A percentile compares a stretch with the other conserved stretches of the same genome.
phyloP scores from a whole-genome alignment of 306 rosid species.

The Ormosia semicastrata region DNA sequence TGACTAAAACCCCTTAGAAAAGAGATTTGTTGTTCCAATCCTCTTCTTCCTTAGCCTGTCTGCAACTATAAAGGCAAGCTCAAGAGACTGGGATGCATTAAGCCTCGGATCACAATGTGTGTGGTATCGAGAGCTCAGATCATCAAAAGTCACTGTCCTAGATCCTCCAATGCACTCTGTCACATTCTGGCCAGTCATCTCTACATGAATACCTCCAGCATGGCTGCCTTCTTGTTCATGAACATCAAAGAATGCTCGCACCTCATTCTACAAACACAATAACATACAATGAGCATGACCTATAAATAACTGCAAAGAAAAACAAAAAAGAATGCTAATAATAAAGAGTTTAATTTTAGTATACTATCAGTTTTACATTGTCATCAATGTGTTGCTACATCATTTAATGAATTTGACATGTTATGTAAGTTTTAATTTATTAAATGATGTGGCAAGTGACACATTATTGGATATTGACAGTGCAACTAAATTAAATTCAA shows the following conservation, averaged over 20 bases:
- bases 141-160: slow-evolving; percentile 66
- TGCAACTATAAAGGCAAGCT: slow-evolving; percentile 66
- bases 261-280: slow-evolving; percentile 55
- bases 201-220: slow-evolving; percentile 73
- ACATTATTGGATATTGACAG: too few species aligned
- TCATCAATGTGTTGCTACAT: too few species aligned
- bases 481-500: too few species aligned
- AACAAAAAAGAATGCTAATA: background rate
- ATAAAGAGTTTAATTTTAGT: too few species aligned
- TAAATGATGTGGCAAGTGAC: too few species aligned
- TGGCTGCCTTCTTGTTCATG: slow-evolving; percentile 87
- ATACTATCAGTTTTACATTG: too few species aligned
- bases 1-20: slow-evolving; percentile 31
- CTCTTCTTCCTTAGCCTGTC: slow-evolving; percentile 77
- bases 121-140: slow-evolving; percentile 75
- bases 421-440: too few species aligned
- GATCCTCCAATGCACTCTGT: slow-evolving; percentile 87
- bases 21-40: slow-evolving; percentile 44
- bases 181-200: slow-evolving; percentile 82
- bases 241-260: slow-evolving; percentile 77
- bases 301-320: background rate
- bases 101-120: slow-evolving; percentile 80
- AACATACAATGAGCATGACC: background rate
- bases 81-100: slow-evolving; percentile 80
- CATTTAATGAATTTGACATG: too few species aligned